phyloP scores from a whole-genome alignment of 176 grass and related monocot species.

The Triticum monococcum region DNA sequence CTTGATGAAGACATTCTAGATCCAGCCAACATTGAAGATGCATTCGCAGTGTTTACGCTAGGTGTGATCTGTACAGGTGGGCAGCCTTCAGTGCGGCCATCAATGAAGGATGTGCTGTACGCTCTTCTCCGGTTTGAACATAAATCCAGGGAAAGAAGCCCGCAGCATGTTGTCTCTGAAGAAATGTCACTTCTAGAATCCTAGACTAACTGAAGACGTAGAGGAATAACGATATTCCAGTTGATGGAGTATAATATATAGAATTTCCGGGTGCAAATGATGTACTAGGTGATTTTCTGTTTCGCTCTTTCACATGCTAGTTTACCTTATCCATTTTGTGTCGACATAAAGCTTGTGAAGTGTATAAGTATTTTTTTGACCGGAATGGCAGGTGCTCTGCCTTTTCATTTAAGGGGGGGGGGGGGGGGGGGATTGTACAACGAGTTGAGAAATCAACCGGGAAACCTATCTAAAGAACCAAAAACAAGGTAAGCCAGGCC shows the following conservation, averaged over 20 bases:
- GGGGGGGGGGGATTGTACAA: no score
- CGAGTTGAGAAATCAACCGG: no score
- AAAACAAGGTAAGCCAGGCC: no score
- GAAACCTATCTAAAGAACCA: no score
- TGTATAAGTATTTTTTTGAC: not conserved
- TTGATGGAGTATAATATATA: not conserved
- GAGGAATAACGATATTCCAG: not conserved
- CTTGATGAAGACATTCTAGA: conserved; percentile 44
- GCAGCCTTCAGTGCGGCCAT: conserved; percentile 35
- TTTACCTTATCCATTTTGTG: not conserved
- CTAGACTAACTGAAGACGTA: not conserved
- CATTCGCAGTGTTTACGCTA: conserved; percentile 47
- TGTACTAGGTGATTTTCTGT: not conserved
- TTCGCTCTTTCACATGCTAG: not conserved
- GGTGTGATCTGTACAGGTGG: conserved; percentile 51
- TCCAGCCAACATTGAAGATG: conserved; percentile 40
- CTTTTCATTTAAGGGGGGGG: no score
- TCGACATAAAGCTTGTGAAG: not conserved
- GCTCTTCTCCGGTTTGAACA: conserved; percentile 24
- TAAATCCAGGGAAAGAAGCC: not conserved
- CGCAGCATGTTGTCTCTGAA: not conserved
- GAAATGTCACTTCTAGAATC: conserved; percentile 14
- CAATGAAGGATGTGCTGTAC: conserved; percentile 61
- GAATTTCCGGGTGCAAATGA: not conserved
- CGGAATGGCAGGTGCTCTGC: no score